Conservation (phyloP, 768 basidiomycete species). For the Amanita inopinata region DNA sequence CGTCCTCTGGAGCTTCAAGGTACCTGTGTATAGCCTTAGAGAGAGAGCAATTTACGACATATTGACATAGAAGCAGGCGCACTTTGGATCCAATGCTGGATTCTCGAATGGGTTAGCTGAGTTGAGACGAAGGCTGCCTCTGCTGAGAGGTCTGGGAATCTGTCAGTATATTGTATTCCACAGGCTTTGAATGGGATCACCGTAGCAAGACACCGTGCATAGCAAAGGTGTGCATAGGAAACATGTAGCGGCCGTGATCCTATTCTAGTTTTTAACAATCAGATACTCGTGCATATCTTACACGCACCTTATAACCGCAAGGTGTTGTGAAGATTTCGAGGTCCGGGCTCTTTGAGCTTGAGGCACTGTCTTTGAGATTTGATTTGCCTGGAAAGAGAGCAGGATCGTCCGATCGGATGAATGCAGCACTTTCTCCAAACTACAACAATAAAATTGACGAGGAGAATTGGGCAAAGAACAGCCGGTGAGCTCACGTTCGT, state of each 20-base stretch:
- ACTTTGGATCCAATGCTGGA: slow-evolving; percentile 31
- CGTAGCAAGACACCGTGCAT: slow-evolving; percentile 28
- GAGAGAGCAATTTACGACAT: not conserved
- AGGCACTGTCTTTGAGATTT: slow-evolving; percentile 27
- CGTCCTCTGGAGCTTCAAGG: slow-evolving; percentile 26
- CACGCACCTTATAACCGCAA: slow-evolving; percentile 26
- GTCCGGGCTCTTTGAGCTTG: slow-evolving; percentile 30
- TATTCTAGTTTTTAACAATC: slow-evolving; percentile 6
- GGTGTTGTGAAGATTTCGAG: slow-evolving; percentile 32
- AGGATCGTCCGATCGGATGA: slow-evolving; percentile 40
- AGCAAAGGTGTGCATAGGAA: slow-evolving; percentile 28
- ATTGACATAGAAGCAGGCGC: too few relatives aligned
- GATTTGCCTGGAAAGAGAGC: slow-evolving; percentile 29
- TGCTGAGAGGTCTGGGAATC: slow-evolving; percentile 26
- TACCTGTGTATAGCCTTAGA: slow-evolving; percentile 19
- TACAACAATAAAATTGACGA: slow-evolving; percentile 13
- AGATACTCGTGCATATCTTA: not conserved
- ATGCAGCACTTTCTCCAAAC: slow-evolving; percentile 42
- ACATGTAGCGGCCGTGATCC: slow-evolving; percentile 27
- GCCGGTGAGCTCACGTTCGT: slow-evolving; percentile 33
- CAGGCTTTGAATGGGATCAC: slow-evolving; percentile 13
- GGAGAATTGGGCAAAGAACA: not conserved
- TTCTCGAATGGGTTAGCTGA: slow-evolving; percentile 27
- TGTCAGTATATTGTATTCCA: not conserved
- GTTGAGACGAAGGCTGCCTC: slow-evolving; percentile 26